phyloP scores from a whole-genome alignment of 2,329 filamentous ascomycete genomes.

The Clonostachys byssicola region DNA sequence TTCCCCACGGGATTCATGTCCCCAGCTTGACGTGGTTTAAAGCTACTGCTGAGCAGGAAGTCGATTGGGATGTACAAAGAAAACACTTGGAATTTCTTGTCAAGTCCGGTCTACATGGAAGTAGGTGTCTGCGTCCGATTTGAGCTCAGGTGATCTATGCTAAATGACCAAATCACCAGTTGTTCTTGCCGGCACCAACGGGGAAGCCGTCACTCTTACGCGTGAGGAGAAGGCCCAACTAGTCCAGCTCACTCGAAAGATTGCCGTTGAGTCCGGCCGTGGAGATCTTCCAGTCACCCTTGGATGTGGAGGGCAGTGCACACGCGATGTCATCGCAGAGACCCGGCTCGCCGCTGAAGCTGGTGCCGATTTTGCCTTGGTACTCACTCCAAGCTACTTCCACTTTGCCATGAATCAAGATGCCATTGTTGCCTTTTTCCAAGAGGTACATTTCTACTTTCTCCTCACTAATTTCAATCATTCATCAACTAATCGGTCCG shows the following conservation, averaged over 20 bases:
- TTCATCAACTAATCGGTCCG: no score
- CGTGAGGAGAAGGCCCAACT: constrained; percentile 59
- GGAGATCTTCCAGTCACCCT: constrained; percentile 59
- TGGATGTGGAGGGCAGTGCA: constrained; percentile 62
- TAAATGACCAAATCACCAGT: constrained; percentile 23
- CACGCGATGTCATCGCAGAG: constrained; percentile 60
- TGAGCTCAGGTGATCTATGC: background rate
- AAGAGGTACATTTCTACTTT: constrained; percentile 22
- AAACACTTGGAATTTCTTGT: constrained; percentile 51
- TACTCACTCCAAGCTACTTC: constrained; percentile 70
- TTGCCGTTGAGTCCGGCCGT: constrained; percentile 51
- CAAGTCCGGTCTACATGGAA: constrained; percentile 44
- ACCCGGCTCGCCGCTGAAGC: constrained; percentile 57
- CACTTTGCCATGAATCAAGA: constrained; percentile 57
- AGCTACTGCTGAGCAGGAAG: constrained; percentile 39
- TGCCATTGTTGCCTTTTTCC: constrained; percentile 59
- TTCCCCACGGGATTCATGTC: constrained; percentile 49
- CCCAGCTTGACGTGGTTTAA: constrained; percentile 52
- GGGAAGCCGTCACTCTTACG: constrained; percentile 67
- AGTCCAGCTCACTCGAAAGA: constrained; percentile 55
- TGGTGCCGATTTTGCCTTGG: constrained; percentile 64
- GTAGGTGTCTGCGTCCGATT: constrained; percentile 11
- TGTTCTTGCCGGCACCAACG: constrained; percentile 69
- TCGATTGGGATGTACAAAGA: constrained; percentile 51
- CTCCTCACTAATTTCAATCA: no score